Base-by-base conservation (phyloP, 495 filamentous ascomycete species). In the Polyplosphaeria fusca region DNA sequence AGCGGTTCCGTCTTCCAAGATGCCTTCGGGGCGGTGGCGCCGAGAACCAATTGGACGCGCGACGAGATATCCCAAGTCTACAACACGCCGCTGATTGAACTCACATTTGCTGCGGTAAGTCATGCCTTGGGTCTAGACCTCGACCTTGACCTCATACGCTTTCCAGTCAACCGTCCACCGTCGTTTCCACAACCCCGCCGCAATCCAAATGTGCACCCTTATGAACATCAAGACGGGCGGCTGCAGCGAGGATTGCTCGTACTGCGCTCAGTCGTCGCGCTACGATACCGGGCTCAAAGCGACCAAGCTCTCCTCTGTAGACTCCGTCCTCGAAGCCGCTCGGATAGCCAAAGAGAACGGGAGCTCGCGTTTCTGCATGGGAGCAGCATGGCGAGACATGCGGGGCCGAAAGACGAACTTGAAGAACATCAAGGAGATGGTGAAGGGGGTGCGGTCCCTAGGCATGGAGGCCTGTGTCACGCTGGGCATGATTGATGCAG, bases 171-270 rank as follows among this genome's bases (percentile, higher is more conserved):
- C 78, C 38, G 70, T 92, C 50, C 89, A 94, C 72, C 81, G 87
- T 26, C 83, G 84, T 53, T 91, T 91, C 74, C 89, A 92, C 73
- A 78, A 84, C 69, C 87, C 89, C 30, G 73, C 82, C 27, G 79
- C 84, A 4, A 85, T 94, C 67, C 89, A 94, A 67, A 86, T 92
- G 74, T 92, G 89, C 76, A 94, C 89, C 1, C 76, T 94, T 48
- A 90, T 92, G 85, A 92, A 91, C 77, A 94, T 94, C 78, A 94
- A 93, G 63, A 92, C 88, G n/a, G 89, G 89, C 43, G 89, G 89
- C 23, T 94, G 89, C 70, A 84, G 79, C 66, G 89, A 92, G 68
- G 89, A 94, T 73, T 94, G 89, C 68, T 86, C 83, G 25, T 94
- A 92, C 77, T 94, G 89, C 70, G 87, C 89, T 5, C 89, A 94